Evolutionary conservation across 1,139 yeast species (phyloP).

Genomic region (Blastobotrys proliferans): DNA sequence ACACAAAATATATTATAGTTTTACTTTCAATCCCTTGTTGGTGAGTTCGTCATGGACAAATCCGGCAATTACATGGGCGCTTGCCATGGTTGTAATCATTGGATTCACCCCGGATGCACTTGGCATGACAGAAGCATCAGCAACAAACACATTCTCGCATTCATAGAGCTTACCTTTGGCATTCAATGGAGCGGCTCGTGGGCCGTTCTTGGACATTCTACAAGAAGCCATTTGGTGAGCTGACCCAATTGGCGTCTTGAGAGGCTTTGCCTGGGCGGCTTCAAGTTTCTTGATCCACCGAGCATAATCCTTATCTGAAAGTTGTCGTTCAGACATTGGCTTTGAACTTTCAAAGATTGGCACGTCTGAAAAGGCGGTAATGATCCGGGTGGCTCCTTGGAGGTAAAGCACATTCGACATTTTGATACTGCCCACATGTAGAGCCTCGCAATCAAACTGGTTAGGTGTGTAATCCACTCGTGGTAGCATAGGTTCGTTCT

Average conservation of each 20-base stretch:
- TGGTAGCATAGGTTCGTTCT: slow-evolving; percentile 39
- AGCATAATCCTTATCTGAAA: slow-evolving; percentile 46
- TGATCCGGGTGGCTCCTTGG: slow-evolving; percentile 49
- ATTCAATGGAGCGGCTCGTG: slow-evolving; percentile 49
- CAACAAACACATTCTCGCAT: slow-evolving; percentile 50
- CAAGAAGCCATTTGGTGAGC: slow-evolving; percentile 64
- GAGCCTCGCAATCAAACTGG: slow-evolving; percentile 44
- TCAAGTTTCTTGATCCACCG: slow-evolving; percentile 42
- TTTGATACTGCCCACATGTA: slow-evolving; percentile 41
- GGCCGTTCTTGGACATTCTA: slow-evolving; percentile 49
- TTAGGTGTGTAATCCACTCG: slow-evolving; percentile 42
- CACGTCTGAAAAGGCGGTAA: slow-evolving; percentile 39
- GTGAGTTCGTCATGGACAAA: slow-evolving; percentile 26
- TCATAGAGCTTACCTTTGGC: slow-evolving; percentile 49
- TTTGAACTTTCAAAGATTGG: slow-evolving; percentile 42
- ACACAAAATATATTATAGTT: neutral
- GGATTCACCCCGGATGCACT: slow-evolving; percentile 59
- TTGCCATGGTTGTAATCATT: slow-evolving; percentile 34
- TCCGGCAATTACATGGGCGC: slow-evolving; percentile 29
- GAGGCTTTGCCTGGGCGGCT: slow-evolving; percentile 33
- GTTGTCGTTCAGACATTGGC: slow-evolving; percentile 43
- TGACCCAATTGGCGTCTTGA: slow-evolving; percentile 43
- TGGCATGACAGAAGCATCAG: slow-evolving; percentile 56
- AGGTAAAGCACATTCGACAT: slow-evolving; percentile 49
- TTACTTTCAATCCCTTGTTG: neutral